These are phyloP conservation scores for Poterioochromonas sp. DNA, from an alignment of 352 stramenopile genomes.

Conservation along the genomic window DNA sequence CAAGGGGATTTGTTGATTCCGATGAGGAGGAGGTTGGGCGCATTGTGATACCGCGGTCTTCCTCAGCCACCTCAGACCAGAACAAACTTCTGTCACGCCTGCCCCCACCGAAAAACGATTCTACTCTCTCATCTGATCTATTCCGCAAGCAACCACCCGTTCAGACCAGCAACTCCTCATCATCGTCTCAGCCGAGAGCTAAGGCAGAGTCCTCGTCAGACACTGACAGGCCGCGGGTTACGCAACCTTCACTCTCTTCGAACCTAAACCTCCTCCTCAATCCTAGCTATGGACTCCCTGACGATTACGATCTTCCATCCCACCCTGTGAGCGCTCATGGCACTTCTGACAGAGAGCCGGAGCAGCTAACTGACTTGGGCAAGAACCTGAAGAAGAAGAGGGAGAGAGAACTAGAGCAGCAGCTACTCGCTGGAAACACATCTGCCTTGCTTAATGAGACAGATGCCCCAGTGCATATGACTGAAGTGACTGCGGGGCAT, in stretches of 20 bases:
- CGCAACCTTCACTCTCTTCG: neutral
- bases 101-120: slow-evolving; percentile 17
- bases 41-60: neutral
- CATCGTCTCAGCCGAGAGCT: neutral
- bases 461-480: neutral
- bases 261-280: neutral
- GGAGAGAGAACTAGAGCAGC: neutral
- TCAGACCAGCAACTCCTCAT: no score
- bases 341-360: no score
- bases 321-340: no score
- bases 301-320: neutral
- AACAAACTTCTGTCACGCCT: slow-evolving; percentile 37
- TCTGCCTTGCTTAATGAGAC: neutral
- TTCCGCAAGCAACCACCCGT: neutral
- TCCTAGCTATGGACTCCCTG: neutral
- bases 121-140: neutral
- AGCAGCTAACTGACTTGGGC: neutral
- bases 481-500: neutral
- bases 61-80: neutral
- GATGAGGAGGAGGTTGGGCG: slow-evolving; percentile 35
- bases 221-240: no score
- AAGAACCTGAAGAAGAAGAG: neutral
- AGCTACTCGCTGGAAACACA: neutral
- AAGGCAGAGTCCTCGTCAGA: neutral
- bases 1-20: slow-evolving; percentile 13